phyloP scores from a whole-genome alignment of 2,329 filamentous ascomycete genomes.

The Aspergillus eucalypticola region DNA sequence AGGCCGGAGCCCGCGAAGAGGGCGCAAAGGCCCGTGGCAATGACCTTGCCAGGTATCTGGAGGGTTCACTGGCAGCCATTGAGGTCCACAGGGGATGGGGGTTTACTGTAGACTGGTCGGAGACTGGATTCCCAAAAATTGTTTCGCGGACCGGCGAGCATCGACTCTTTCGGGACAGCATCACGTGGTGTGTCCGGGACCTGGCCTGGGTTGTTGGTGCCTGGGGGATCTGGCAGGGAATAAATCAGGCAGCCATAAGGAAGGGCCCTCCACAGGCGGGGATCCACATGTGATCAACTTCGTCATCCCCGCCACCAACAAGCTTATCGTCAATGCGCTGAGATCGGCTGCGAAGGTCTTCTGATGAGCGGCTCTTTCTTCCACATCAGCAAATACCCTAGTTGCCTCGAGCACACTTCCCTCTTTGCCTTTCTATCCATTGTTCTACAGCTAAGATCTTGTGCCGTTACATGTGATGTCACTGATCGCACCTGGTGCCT shows the following conservation, averaged over 20 bases:
- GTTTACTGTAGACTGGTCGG: conserved; percentile 22
- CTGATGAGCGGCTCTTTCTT: conserved; percentile 8
- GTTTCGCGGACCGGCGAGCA: conserved; percentile 26
- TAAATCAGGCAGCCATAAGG: conserved; percentile 12
- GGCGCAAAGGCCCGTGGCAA: conserved; percentile 37
- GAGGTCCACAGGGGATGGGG: conserved; percentile 18
- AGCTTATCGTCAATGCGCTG: conserved; percentile 12
- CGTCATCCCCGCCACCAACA: conserved; percentile 9
- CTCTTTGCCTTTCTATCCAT: background rate
- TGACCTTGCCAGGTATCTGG: conserved; percentile 41
- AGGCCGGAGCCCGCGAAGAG: conserved; percentile 31
- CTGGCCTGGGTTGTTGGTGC: background rate
- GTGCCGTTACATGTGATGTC: conserved; percentile 23
- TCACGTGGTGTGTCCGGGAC: conserved; percentile 18
- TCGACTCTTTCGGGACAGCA: conserved; percentile 15
- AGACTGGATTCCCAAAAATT: conserved; percentile 32
- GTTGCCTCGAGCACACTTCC: background rate
- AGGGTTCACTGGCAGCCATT: conserved; percentile 45
- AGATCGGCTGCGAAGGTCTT: conserved; percentile 17
- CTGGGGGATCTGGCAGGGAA: conserved; percentile 6
- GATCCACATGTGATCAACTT: conserved; percentile 22
- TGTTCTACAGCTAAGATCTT: conserved; percentile 2
- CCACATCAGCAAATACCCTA: background rate
- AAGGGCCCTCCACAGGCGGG: conserved; percentile 8
- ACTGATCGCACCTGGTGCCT: conserved; percentile 25